Evolutionary conservation across 352 stramenopile genomes (phyloP).

Genomic region (Blastocystis sp.): DNA sequence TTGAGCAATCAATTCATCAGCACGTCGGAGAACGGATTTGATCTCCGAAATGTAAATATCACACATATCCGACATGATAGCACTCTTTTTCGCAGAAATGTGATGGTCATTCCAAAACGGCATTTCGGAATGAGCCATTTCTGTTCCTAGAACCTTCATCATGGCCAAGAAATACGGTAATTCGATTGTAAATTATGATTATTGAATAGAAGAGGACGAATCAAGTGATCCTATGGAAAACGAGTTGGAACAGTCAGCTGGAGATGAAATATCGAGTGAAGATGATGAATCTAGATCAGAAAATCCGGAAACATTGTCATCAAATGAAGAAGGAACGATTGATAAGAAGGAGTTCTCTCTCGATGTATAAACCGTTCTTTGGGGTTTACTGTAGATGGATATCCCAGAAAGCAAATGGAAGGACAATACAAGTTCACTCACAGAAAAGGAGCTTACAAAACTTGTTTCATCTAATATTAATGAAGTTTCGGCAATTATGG

Average conservation of each 20-base stretch:
- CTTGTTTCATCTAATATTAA: neutral
- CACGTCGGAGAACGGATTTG: conserved; percentile 34
- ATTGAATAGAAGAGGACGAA: conserved; percentile 4
- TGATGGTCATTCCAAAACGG: conserved; percentile 14
- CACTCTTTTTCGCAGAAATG: neutral
- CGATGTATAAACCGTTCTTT: neutral
- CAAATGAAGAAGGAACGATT: neutral
- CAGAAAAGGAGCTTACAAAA: conserved; percentile 48
- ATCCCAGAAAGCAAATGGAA: neutral
- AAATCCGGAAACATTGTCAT: neutral
- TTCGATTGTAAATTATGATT: neutral
- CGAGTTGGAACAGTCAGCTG: neutral
- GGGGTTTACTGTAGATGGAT: conserved; percentile 22
- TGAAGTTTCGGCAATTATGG: conserved; percentile 31
- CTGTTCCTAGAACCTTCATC: too few species aligned
- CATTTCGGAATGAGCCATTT: neutral
- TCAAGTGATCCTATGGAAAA: neutral
- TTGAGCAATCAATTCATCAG: conserved; percentile 49
- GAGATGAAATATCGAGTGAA: neutral
- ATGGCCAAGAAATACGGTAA: conserved; percentile 22
- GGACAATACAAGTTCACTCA: conserved; percentile 1
- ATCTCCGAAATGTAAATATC: conserved; percentile 62
- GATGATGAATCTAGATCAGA: neutral
- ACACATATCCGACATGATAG: conserved; percentile 58
- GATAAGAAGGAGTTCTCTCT: neutral